phyloP scores from a whole-genome alignment of 2,329 filamentous ascomycete genomes.

The Nothophaeocryptopus gaeumannii region DNA sequence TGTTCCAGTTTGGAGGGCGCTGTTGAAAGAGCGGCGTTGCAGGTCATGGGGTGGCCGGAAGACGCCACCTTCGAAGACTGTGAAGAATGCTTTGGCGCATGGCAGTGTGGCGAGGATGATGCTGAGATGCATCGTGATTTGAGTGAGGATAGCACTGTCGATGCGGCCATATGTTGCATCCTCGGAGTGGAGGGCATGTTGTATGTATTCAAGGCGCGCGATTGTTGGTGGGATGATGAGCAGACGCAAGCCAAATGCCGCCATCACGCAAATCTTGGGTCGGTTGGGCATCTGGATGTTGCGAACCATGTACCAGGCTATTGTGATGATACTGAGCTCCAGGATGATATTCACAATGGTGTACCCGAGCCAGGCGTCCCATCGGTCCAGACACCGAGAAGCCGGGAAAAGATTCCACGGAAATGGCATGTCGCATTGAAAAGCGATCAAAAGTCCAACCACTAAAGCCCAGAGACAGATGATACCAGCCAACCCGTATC shows the following conservation, averaged over 20 bases:
- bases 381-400: constrained; percentile 18
- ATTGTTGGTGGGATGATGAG: constrained; percentile 25
- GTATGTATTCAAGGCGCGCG: constrained; percentile 19
- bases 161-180: constrained; percentile 21
- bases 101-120: constrained; percentile 32
- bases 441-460: constrained; percentile 17
- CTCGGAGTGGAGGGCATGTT: constrained; percentile 6
- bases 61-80: constrained; percentile 20
- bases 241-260: constrained; percentile 26
- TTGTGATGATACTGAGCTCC: constrained; percentile 23
- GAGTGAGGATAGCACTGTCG: constrained; percentile 22
- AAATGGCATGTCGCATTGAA: constrained; percentile 26
- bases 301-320: constrained; percentile 27
- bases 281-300: constrained; percentile 26
- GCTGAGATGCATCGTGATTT: constrained; percentile 28
- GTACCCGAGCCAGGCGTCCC: constrained; percentile 20
- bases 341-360: constrained; percentile 20
- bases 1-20: too few species aligned
- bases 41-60: constrained; percentile 12
- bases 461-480: constrained; percentile 20
- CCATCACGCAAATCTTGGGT: constrained; percentile 25
- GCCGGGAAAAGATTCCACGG: constrained; percentile 23
- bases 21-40: neutral
- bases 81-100: constrained; percentile 33
- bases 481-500: constrained; percentile 17